These are phyloP conservation scores for Turnera subulata DNA, from an alignment of 345 rosid species.

Conservation along the genomic window DNA sequence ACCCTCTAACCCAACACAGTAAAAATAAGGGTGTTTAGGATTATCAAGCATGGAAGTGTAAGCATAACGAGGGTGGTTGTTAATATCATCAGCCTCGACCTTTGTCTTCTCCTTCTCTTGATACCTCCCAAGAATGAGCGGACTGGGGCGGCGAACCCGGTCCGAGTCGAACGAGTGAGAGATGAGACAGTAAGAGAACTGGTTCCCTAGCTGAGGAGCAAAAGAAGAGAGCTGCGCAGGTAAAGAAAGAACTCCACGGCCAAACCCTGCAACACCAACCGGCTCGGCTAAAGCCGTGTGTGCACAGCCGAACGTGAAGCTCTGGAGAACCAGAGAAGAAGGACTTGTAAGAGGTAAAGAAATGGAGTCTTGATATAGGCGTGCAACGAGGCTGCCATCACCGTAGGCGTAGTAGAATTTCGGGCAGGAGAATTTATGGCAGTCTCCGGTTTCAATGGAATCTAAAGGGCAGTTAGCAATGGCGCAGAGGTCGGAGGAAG, in stretches of 20 bases:
- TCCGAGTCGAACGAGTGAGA: slow-evolving; percentile 87
- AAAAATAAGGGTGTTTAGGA: slow-evolving; percentile 83
- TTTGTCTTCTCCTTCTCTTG: slow-evolving; percentile 46
- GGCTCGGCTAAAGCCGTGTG: slow-evolving; percentile 85
- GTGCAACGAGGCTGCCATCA: slow-evolving; percentile 79
- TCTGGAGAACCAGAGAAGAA: slow-evolving; percentile 31
- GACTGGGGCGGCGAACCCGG: slow-evolving; percentile 60
- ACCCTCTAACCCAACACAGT: slow-evolving; percentile 75
- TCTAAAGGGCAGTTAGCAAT: slow-evolving; percentile 78
- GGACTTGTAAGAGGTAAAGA: slow-evolving; percentile 43
- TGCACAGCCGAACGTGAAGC: slow-evolving; percentile 90
- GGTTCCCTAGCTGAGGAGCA: slow-evolving; percentile 68
- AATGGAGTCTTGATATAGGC: slow-evolving; percentile 52
- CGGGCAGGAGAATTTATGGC: slow-evolving; percentile 65
- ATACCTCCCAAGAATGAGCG: slow-evolving; percentile 82
- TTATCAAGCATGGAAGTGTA: slow-evolving; percentile 69
- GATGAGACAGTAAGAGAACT: slow-evolving; percentile 80
- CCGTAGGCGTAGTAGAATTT: slow-evolving; percentile 89
- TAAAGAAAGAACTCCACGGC: slow-evolving; percentile 74
- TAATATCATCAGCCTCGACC: background rate
- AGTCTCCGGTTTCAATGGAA: slow-evolving; percentile 66
- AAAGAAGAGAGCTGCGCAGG: slow-evolving; percentile 67
- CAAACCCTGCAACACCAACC: slow-evolving; percentile 93
- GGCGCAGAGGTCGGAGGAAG: slow-evolving; percentile 77
- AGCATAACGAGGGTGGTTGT: slow-evolving; percentile 30